Evolutionary conservation across 2,329 filamentous ascomycete genomes (phyloP).

Genomic region (Ascochyta lentis): DNA sequence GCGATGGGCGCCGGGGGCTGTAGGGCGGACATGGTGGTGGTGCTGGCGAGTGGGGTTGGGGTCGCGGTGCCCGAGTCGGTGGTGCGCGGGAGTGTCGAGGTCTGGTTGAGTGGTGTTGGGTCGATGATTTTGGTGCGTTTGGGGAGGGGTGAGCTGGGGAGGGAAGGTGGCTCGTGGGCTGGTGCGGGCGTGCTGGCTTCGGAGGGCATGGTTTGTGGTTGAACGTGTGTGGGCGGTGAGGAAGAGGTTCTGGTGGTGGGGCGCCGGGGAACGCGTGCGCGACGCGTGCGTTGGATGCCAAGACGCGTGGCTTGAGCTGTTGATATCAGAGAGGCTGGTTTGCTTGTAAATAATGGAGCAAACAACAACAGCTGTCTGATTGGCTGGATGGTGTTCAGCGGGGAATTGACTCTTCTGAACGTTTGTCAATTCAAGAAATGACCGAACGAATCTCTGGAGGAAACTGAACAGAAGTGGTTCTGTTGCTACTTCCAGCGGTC

Average conservation of each 20-base stretch:
- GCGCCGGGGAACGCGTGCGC: not conserved
- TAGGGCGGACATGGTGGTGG: slow-evolving; percentile 18
- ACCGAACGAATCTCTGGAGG: not conserved
- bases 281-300: slow-evolving; percentile 3
- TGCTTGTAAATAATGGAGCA: no score
- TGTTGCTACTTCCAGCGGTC: not conserved
- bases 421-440: no score
- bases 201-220: slow-evolving; percentile 25
- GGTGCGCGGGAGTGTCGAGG: slow-evolving; percentile 34
- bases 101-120: slow-evolving; percentile 42
- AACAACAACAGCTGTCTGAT: not conserved
- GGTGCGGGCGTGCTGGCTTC: slow-evolving; percentile 35
- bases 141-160: slow-evolving; percentile 75
- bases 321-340: no score
- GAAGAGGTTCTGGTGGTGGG: slow-evolving; percentile 14
- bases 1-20: slow-evolving; percentile 35
- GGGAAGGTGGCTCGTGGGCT: slow-evolving; percentile 58
- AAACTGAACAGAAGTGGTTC: not conserved
- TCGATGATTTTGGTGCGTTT: slow-evolving; percentile 77
- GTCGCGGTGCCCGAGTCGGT: slow-evolving; percentile 45
- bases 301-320: slow-evolving; percentile 3
- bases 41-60: slow-evolving; percentile 41
- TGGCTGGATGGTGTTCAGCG: not conserved
- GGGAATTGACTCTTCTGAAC: not conserved
- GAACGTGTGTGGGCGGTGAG: slow-evolving; percentile 19